phyloP scores from a whole-genome alignment of 129 eudicot genomes.

The Helianthus annuus region DNA sequence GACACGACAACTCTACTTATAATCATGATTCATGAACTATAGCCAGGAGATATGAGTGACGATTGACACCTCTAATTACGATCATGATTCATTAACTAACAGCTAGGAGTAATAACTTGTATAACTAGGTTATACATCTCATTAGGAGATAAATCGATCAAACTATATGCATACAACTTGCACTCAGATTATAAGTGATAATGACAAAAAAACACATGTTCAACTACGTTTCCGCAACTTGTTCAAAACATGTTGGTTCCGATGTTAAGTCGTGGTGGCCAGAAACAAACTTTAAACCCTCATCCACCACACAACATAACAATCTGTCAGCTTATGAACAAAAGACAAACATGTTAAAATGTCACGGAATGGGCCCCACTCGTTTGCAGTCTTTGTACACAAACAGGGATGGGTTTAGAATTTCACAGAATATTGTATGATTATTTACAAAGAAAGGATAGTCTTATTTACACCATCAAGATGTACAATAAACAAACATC shows the following conservation, averaged over 20 bases:
- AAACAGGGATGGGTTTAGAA: neutral
- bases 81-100: neutral
- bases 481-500: constrained; percentile 19
- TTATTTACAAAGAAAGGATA: constrained; percentile 13
- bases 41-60: no score
- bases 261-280: no score
- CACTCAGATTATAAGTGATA: neutral
- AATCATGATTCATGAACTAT: no score
- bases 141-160: neutral
- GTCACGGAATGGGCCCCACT: neutral
- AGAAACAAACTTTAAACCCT: constrained; percentile 1
- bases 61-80: no score
- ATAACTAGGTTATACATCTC: no score
- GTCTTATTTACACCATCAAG: constrained; percentile 27
- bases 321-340: constrained; percentile 2
- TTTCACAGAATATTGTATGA: constrained; percentile 11
- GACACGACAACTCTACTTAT: no score
- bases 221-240: no score
- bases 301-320: constrained; percentile 12
- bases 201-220: neutral
- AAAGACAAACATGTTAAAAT: constrained; percentile 21
- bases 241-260: neutral
- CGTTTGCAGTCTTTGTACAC: neutral
- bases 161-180: no score
- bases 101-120: neutral